Percentiles rank a stretch among this genome's conserved stretches.
phyloP scores from a whole-genome alignment of 257 asterid genomes.

The Ehretia macrophylla region DNA sequence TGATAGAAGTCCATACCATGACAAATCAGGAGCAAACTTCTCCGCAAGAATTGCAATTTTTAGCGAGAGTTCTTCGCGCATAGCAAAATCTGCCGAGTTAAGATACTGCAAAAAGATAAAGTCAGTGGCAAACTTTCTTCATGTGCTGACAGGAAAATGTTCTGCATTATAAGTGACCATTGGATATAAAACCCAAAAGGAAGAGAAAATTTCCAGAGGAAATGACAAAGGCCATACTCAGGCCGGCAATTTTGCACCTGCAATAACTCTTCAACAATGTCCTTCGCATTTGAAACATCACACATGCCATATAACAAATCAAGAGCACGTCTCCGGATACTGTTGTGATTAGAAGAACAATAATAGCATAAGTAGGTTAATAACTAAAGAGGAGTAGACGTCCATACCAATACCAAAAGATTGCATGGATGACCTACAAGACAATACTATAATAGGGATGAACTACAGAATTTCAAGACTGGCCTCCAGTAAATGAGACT shows the following conservation, averaged over 20 bases:
- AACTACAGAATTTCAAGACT: neutral
- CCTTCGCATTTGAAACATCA: constrained; percentile 96
- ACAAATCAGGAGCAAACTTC: constrained; percentile 94
- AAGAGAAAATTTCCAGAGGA: constrained; percentile 17
- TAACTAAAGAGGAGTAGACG: neutral
- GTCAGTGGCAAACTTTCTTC: constrained; percentile 18
- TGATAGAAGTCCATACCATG: constrained; percentile 55
- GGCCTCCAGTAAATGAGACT: too few species aligned
- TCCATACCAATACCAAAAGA: constrained; percentile 1
- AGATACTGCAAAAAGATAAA: constrained; percentile 55
- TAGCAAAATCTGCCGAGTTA: constrained; percentile 67
- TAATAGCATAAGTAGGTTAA: neutral
- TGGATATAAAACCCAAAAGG: constrained; percentile 1
- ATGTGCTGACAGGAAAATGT: constrained; percentile 1
- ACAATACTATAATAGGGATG: neutral
- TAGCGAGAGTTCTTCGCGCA: constrained; percentile 66
- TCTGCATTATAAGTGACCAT: neutral
- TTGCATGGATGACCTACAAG: neutral
- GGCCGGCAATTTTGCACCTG: constrained; percentile 49
- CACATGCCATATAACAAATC: constrained; percentile 98
- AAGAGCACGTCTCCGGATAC: constrained; percentile 94
- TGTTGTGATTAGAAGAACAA: constrained; percentile 19
- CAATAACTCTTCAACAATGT: constrained; percentile 88
- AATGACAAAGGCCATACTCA: constrained; percentile 6
- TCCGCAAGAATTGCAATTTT: constrained; percentile 94